Percentiles rank a stretch among this genome's conserved stretches.
Evolutionary conservation across 495 filamentous ascomycete species (phyloP).

Genomic region (Lasiosphaeria miniovina): DNA sequence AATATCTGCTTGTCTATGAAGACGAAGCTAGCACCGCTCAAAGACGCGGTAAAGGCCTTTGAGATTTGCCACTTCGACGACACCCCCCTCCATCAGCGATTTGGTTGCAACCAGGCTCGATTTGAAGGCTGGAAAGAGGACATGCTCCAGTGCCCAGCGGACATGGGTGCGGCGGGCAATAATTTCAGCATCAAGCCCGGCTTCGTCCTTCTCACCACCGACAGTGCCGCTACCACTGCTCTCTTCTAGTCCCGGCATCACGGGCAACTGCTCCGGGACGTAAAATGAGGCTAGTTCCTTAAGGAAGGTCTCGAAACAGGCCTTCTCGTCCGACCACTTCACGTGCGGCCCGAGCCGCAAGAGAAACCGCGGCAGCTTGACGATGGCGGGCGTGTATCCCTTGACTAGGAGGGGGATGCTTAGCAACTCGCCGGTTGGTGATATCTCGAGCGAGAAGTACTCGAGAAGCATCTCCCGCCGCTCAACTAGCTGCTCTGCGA

Average conservation of each 20-base stretch:
- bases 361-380: slow-evolving; percentile 85
- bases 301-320: slow-evolving; percentile 83
- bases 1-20: too few relatives aligned
- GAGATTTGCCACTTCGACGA: slow-evolving; percentile 88
- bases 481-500: slow-evolving; percentile 61
- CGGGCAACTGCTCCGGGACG: slow-evolving; percentile 78
- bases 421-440: slow-evolving; percentile 68
- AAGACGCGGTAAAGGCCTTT: slow-evolving; percentile 97
- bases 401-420: slow-evolving; percentile 82
- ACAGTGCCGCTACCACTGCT: background rate
- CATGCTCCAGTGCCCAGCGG: slow-evolving; percentile 61
- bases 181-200: slow-evolving; percentile 46
- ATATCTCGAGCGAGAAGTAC: slow-evolving; percentile 88
- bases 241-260: slow-evolving; percentile 39
- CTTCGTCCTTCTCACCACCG: slow-evolving; percentile 1
- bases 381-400: slow-evolving; percentile 80
- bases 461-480: slow-evolving; percentile 83
- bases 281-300: slow-evolving; percentile 89
- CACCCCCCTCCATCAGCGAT: slow-evolving; percentile 64
- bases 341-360: slow-evolving; percentile 86
- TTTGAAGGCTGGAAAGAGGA: slow-evolving; percentile 80
- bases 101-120: slow-evolving; percentile 80
- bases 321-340: slow-evolving; percentile 78
- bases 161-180: slow-evolving; percentile 55
- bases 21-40: slow-evolving; percentile 69